Evolutionary conservation across 495 filamentous ascomycete genomes (phyloP).

Genomic region (Chaetomium fimeti): DNA sequence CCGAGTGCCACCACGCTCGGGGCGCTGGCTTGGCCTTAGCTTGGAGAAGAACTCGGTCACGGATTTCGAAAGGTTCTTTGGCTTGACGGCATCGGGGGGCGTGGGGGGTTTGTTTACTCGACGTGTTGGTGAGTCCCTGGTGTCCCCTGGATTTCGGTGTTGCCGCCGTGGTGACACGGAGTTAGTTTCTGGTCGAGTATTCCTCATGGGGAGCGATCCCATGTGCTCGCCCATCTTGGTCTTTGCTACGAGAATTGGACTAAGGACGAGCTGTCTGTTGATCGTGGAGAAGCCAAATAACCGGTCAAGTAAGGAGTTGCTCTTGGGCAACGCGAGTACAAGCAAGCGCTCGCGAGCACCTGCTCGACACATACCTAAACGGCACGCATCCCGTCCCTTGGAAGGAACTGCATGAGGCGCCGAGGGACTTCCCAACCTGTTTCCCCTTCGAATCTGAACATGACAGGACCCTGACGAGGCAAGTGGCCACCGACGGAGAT

Average conservation of each 20-base stretch:
- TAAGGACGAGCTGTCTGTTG: too few relatives aligned
- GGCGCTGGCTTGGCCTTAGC: constrained; percentile 41
- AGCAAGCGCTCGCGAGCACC: not conserved
- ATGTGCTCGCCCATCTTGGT: not conserved
- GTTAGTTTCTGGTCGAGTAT: not conserved
- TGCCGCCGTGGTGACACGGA: not conserved
- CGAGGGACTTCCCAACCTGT: too few relatives aligned
- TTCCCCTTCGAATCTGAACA: too few relatives aligned
- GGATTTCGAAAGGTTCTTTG: constrained; percentile 23
- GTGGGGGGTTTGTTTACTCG: not conserved
- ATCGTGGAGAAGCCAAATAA: too few relatives aligned
- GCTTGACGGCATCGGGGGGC: not conserved
- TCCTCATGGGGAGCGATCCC: not conserved
- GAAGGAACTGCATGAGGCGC: too few relatives aligned
- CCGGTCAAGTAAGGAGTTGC: too few relatives aligned
- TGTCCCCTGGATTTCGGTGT: not conserved
- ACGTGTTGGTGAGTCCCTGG: not conserved
- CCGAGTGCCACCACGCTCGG: constrained; percentile 45
- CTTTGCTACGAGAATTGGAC: not conserved
- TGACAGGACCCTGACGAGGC: too few relatives aligned
- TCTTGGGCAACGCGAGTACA: too few relatives aligned
- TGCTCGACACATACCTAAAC: too few relatives aligned
- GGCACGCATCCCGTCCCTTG: too few relatives aligned
- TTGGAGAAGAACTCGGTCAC: constrained; percentile 37
- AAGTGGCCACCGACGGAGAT: too few relatives aligned